These are phyloP conservation scores for Arxiozyma telluris DNA, from an alignment of 1,139 yeast genomes.

Conservation along the genomic window DNA sequence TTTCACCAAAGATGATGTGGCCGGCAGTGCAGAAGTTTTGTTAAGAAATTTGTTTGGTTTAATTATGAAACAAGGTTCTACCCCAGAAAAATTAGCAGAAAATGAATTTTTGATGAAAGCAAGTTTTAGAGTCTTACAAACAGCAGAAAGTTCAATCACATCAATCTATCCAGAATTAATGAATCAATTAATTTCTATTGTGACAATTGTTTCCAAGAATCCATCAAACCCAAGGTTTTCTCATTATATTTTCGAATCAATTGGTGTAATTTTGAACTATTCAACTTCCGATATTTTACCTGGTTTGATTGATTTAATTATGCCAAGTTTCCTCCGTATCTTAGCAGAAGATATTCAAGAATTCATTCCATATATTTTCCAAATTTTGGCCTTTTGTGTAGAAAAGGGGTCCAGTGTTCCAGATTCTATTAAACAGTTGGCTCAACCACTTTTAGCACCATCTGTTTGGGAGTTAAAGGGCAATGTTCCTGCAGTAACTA, in stretches of 20 bases:
- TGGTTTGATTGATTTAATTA: constrained; percentile 44
- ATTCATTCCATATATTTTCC: constrained; percentile 88
- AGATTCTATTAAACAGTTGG: constrained; percentile 51
- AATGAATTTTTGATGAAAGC: constrained; percentile 90
- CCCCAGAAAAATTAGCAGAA: constrained; percentile 90
- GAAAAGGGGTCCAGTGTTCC: constrained; percentile 52
- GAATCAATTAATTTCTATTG: constrained; percentile 59
- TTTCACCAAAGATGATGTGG: constrained; percentile 65
- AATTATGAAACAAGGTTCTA: constrained; percentile 46
- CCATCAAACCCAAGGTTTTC: constrained; percentile 94
- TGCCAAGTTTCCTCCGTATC: constrained; percentile 60
- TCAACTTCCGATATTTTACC: constrained; percentile 34
- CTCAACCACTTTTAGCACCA: constrained; percentile 81
- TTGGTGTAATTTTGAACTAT: constrained; percentile 65
- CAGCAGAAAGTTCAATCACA: constrained; percentile 56
- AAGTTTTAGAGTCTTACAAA: constrained; percentile 71
- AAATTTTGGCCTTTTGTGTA: constrained; percentile 68
- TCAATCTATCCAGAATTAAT: constrained; percentile 40
- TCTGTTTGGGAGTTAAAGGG: constrained; percentile 89
- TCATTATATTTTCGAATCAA: constrained; percentile 82
- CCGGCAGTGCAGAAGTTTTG: constrained; percentile 44
- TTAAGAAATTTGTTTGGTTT: constrained; percentile 58
- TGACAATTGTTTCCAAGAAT: constrained; percentile 66
- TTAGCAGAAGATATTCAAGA: constrained; percentile 85
- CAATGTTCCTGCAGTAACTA: constrained; percentile 84